Evolutionary conservation across 805 yeast genomes (phyloP).

Genomic region (Starmerella apicola): DNA sequence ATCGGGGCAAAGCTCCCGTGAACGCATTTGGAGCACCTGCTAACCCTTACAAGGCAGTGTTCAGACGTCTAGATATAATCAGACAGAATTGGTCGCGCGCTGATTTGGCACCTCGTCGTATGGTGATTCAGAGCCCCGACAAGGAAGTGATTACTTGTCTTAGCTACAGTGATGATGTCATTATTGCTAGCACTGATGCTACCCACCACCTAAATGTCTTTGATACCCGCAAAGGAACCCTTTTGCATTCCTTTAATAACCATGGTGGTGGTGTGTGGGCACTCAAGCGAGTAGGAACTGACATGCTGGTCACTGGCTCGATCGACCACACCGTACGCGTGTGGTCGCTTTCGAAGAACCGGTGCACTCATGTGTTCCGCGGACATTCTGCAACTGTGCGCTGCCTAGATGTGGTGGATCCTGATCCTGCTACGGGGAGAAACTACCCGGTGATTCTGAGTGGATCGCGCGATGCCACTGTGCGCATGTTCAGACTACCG

Average conservation of each 20-base stretch:
- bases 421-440: conserved; percentile 42
- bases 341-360: conserved; percentile 78
- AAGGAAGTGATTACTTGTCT: conserved; percentile 80
- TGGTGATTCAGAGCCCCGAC: conserved; percentile 30
- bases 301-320: conserved; percentile 78
- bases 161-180: conserved; percentile 80
- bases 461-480: conserved; percentile 74
- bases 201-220: conserved; percentile 60
- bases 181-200: conserved; percentile 89
- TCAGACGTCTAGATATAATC: conserved; percentile 46
- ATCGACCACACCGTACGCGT: conserved; percentile 89
- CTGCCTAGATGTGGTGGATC: conserved; percentile 72
- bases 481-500: conserved; percentile 79
- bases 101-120: conserved; percentile 60
- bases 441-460: conserved; percentile 62
- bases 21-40: conserved; percentile 22
- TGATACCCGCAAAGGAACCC: conserved; percentile 58
- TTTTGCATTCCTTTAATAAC: conserved; percentile 54
- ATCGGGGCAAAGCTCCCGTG: conserved; percentile 4
- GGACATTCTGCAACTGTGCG: conserved; percentile 92
- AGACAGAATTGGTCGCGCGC: conserved; percentile 74
- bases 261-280: conserved; percentile 99
- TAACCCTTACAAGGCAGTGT: conserved; percentile 41
- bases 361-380: conserved; percentile 78
- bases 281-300: conserved; percentile 60